Evolutionary conservation across 108 stramenopile species (phyloP), one percentile per base, ranked within the genome.

Genomic region (Epithemia pelagica): DNA sequence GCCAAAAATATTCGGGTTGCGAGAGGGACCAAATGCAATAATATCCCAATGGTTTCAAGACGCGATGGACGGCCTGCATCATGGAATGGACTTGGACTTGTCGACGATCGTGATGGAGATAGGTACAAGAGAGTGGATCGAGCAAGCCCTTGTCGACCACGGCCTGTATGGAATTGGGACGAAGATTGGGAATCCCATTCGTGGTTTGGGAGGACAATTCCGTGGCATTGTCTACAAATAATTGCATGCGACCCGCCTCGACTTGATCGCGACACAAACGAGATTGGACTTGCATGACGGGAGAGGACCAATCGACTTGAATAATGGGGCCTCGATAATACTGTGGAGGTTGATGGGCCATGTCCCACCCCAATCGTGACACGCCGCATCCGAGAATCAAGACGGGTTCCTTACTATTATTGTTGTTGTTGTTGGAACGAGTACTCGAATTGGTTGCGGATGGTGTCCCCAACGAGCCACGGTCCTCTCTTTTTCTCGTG

Each of bases 71-170:
- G 67, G 78, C 84, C 26, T 65, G 62, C 61, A 91, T 63, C 2
- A 89, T 75, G 10, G 63, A 55, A 54, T 65, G 76, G 26, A 84
- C 71, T 51, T 82, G 68, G 26, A 78, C 59, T 37, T 71, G 61
- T 46, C 37, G 37, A 5, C 15, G 5, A 15, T 46, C 37, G 10
- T 15, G 15, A 15, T 5, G 10, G 27, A 80, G 74, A 58, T 76
- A 72, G 64, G 77, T 76, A 69, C 86, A 83, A 74, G 80, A 89
- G 1, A 92, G 59, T 2, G 78, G 81, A 75, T 92, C 91, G 22
- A 92, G 33, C 67, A 92, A 71, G 18, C 91, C 91, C 74, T 92
- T 92, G 75, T 92, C 91, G 20, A 92, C 28, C 29, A 85, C 79
- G 27, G 86, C 88, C 54, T 79, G 70, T 10, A 92, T 76, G 71